Evolutionary conservation across 305 asterid genomes (phyloP).

Genomic region (Fraxinus ornus): DNA sequence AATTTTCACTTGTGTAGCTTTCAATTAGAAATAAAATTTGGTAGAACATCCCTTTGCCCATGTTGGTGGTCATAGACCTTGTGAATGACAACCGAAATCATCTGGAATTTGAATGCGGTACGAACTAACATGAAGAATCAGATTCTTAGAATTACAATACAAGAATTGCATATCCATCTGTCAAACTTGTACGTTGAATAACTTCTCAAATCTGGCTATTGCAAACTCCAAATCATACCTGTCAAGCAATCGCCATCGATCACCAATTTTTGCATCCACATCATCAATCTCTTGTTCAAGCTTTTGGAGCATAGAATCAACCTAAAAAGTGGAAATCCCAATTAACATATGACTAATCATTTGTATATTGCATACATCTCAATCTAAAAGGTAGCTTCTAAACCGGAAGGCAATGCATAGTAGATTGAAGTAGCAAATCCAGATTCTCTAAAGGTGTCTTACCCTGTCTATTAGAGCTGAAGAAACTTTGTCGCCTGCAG

Average conservation of each 20-base stretch:
- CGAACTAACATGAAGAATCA: background rate
- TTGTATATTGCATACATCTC: background rate
- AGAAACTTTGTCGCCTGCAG: conserved; percentile 72
- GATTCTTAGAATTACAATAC: background rate
- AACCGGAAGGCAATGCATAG: background rate
- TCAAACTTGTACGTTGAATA: background rate
- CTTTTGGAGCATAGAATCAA: conserved; percentile 95
- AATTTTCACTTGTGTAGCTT: background rate
- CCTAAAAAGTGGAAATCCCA: conserved; percentile 48
- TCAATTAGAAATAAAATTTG: background rate
- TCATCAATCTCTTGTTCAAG: conserved; percentile 98
- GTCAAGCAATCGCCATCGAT: conserved; percentile 90
- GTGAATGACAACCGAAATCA: conserved; percentile 4
- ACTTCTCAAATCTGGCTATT: conserved; percentile 1
- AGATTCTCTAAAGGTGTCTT: conserved; percentile 24
- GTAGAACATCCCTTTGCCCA: background rate
- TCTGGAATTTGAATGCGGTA: background rate
- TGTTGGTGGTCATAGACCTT: background rate
- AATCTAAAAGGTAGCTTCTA: no score
- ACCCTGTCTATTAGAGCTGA: conserved; percentile 91
- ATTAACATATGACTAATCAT: background rate
- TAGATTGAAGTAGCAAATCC: background rate
- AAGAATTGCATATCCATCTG: background rate
- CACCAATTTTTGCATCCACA: conserved; percentile 93
- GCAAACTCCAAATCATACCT: conserved; percentile 49